A percentile compares a stretch with the other conserved stretches of the same genome.
phyloP scores from a whole-genome alignment of 306 rosid genomes.

The Vachellia collinsii region DNA sequence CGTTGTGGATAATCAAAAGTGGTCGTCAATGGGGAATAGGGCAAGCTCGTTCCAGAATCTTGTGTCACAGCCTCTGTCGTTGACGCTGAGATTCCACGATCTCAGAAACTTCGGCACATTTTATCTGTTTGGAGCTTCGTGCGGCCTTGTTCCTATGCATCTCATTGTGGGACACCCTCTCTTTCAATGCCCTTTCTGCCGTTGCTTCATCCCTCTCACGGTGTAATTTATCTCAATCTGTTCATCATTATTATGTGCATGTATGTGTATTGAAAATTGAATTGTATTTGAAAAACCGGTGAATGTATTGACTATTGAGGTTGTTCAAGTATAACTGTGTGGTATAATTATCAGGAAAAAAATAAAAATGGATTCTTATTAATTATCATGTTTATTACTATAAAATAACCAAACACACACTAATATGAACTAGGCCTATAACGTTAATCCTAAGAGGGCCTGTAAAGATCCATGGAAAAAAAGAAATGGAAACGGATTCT shows the following conservation, averaged over 20 bases:
- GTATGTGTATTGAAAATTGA: neutral
- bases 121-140: neutral
- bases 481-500: too few relatives aligned
- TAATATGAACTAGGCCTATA: too few relatives aligned
- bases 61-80: neutral
- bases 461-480: too few relatives aligned
- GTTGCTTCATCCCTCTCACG: neutral
- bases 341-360: too few relatives aligned
- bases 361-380: too few relatives aligned
- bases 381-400: too few relatives aligned
- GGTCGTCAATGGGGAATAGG: neutral
- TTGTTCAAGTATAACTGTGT: neutral
- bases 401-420: too few relatives aligned
- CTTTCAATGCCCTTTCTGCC: constrained; percentile 5
- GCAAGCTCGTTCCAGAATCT: neutral
- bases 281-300: neutral
- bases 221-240: neutral
- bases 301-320: neutral
- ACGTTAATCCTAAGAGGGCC: too few relatives aligned
- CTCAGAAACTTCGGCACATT: neutral
- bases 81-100: neutral
- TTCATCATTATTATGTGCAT: neutral
- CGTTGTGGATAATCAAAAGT: neutral
- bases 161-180: neutral
- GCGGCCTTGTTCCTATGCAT: neutral